A percentile compares a stretch with the other conserved stretches of the same genome.
Conservation (phyloP, 2,329 filamentous ascomycete genomes). For the Ophiocordyceps australis region DNA sequence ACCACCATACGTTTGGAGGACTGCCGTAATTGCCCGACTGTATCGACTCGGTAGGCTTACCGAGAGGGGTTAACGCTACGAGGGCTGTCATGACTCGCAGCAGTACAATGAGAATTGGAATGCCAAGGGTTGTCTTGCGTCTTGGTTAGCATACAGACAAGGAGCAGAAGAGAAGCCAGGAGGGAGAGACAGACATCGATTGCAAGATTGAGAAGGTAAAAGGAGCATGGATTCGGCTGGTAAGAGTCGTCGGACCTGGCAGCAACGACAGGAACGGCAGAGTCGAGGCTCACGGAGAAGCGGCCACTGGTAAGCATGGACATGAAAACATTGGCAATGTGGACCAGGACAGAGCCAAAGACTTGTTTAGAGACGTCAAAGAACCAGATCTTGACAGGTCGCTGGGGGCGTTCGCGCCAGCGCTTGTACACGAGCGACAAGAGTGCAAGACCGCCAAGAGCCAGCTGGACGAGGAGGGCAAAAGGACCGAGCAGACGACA, state of each 20-base stretch:
- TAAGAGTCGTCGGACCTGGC: slow-evolving; percentile 34
- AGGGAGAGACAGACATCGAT: slow-evolving; percentile 61
- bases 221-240: slow-evolving; percentile 84
- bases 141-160: background rate
- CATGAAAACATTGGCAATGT: slow-evolving; percentile 88
- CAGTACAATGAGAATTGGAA: slow-evolving; percentile 82
- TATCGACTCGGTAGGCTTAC: slow-evolving; percentile 70
- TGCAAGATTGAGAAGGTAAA: slow-evolving; percentile 82
- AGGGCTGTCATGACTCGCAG: slow-evolving; percentile 60
- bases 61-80: slow-evolving; percentile 58
- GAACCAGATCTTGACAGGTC: slow-evolving; percentile 90
- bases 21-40: slow-evolving; percentile 81
- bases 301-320: slow-evolving; percentile 85
- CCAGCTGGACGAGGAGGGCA: slow-evolving; percentile 75
- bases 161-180: background rate
- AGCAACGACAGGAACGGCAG: slow-evolving; percentile 20
- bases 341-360: slow-evolving; percentile 77
- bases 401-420: slow-evolving; percentile 78
- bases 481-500: slow-evolving; percentile 82
- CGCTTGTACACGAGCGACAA: slow-evolving; percentile 83
- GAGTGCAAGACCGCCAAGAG: slow-evolving; percentile 67
- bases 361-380: slow-evolving; percentile 98
- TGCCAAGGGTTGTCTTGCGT: slow-evolving; percentile 71
- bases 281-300: slow-evolving; percentile 46
- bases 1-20: slow-evolving; percentile 71